These are phyloP conservation scores for Xylaria curta DNA, from an alignment of 495 filamentous ascomycete species.

Conservation along the genomic window DNA sequence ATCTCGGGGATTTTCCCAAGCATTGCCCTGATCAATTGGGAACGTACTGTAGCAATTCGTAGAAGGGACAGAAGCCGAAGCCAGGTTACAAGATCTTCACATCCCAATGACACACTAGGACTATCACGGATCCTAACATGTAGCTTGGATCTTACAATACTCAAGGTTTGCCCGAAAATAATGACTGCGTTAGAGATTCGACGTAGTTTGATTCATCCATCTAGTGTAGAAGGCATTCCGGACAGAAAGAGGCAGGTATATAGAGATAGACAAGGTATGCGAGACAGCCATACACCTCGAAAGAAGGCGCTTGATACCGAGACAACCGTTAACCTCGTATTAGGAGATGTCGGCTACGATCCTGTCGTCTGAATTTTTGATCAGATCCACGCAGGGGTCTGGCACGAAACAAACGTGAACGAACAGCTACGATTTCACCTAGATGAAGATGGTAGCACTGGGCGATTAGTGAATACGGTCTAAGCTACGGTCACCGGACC, in stretches of 20 bases:
- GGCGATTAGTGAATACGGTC: neutral
- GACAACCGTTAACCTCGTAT: constrained; percentile 11
- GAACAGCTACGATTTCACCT: neutral
- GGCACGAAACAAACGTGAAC: neutral
- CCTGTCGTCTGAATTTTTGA: constrained; percentile 17
- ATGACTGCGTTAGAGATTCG: neutral
- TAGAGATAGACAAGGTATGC: constrained; percentile 1
- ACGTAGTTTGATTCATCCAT: neutral
- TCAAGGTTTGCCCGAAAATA: neutral
- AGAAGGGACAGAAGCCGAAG: neutral
- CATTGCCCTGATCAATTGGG: neutral
- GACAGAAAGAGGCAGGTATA: constrained; percentile 13
- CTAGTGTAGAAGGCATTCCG: neutral
- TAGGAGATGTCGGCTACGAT: neutral
- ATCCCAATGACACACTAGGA: neutral
- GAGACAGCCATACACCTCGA: constrained; percentile 2
- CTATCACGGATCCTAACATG: neutral
- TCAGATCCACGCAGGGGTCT: constrained; percentile 21
- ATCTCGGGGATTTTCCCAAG: constrained; percentile 2
- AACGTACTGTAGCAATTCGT: neutral
- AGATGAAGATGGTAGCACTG: neutral
- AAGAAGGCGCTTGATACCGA: constrained; percentile 5
- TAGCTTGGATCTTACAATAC: neutral
- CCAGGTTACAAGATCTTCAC: neutral
- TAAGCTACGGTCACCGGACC: neutral